These are phyloP conservation scores for Suillus ampliporus DNA, from an alignment of 768 basidiomycete species.

Conservation along the genomic window DNA sequence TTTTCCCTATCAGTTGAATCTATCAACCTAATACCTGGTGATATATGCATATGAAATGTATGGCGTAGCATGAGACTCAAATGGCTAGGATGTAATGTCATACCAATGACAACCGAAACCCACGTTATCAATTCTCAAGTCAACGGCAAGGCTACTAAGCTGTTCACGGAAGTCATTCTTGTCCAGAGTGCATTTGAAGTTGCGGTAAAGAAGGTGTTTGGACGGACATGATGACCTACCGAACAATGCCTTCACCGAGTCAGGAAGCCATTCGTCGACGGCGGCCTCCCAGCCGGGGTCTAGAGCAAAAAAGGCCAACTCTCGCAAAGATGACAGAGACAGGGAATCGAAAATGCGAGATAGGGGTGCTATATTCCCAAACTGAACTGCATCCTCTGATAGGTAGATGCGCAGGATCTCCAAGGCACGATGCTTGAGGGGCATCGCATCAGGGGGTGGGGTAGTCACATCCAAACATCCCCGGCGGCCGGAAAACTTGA, in stretches of 20 bases:
- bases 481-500: constrained; percentile 20
- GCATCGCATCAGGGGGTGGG: constrained; percentile 8
- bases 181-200: background rate
- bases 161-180: background rate
- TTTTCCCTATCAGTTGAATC: background rate
- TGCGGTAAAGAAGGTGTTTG: constrained; percentile 5
- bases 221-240: background rate
- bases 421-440: constrained; percentile 11
- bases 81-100: background rate
- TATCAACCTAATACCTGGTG: constrained; percentile 3
- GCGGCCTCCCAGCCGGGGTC: background rate
- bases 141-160: background rate
- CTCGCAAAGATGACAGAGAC: constrained; percentile 25
- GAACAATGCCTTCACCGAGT: constrained; percentile 3
- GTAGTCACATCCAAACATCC: constrained; percentile 17
- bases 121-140: background rate
- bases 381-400: constrained; percentile 25
- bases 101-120: background rate
- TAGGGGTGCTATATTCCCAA: constrained; percentile 25
- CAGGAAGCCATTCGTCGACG: constrained; percentile 19
- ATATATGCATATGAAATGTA: constrained; percentile 1
- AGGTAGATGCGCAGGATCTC: constrained; percentile 25
- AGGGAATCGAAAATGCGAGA: constrained; percentile 26
- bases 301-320: constrained; percentile 20
- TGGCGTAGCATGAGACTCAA: background rate